Base-by-base conservation (phyloP, 495 filamentous ascomycete species). In the Platismatia glauca region DNA sequence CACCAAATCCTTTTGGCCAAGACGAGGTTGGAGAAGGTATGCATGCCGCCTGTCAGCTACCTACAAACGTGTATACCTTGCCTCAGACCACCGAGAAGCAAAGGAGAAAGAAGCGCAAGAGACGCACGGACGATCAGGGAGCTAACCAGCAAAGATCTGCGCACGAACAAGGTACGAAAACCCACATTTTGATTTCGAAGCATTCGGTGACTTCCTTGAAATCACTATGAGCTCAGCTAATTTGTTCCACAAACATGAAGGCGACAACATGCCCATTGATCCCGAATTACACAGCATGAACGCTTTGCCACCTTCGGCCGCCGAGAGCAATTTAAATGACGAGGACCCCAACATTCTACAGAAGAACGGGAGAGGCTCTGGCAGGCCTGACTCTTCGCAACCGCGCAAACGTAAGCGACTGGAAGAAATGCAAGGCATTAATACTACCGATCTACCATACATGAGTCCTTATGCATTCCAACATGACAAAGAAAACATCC, bases 341-440 rank as follows among this genome's bases (percentile, higher is more conserved):
- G 58, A 22, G 20, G n/a, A 29, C 29, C 46, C 38, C 11, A 35
- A 52, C 16, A 24, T 24, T 20, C 13, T 41, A 8, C 56, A 60
- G 33, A 50, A 33, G 48, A 52, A 50, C 18, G 33, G 24, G 18
- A 39, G n/a, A 38, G 31, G 24, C 20, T 27, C 37, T 44, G 33
- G 27, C 16, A 43, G 5, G 31, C 56, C 53, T 52, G 38, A 15
- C 16, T 58, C n/a, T 46, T 56, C 60, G 44, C 44, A 24, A 48
- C 22, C 58, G 6, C 39, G 62, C 35, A 67, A 69, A 50, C 61
- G 62, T 38, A 69, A 55, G 50, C 67, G 64, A 24, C 56, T 48
- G 29, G 59, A 64, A 35, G 65, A 63, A 34, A 7, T 29, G 15
- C 35, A 57, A 34, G 22, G 31, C n/a, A 43, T 55, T 39, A 43